A percentile compares a stretch with the other conserved stretches of the same genome.
phyloP scores from a whole-genome alignment of 2,329 filamentous ascomycete species.

The Pezicula radicicola region DNA sequence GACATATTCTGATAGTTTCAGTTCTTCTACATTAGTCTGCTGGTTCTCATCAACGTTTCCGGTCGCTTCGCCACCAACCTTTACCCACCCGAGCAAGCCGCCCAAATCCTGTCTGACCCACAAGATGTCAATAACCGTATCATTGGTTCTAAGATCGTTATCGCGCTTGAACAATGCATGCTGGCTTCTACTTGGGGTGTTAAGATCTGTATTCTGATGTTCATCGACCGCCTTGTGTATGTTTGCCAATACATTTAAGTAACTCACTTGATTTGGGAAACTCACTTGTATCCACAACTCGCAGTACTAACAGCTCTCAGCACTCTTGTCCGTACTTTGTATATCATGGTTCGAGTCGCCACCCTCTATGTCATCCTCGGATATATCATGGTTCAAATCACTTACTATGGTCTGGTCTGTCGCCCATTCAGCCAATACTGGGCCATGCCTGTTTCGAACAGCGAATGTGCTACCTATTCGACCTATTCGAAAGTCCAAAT shows the following conservation, averaged over 20 bases:
- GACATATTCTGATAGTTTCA: constrained; percentile 12
- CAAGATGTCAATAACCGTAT: constrained; percentile 39
- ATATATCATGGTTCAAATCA: constrained; percentile 33
- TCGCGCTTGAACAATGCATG: constrained; percentile 47
- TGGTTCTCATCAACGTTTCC: constrained; percentile 34
- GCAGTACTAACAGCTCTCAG: constrained; percentile 2
- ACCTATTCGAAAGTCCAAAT: constrained; percentile 56
- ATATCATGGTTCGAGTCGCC: constrained; percentile 41
- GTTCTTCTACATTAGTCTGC: constrained; percentile 31
- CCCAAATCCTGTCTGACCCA: constrained; percentile 28
- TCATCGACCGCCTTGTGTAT: constrained; percentile 27
- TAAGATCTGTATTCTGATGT: constrained; percentile 50
- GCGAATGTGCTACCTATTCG: constrained; percentile 53
- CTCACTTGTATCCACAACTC: not conserved
- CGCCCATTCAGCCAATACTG: constrained; percentile 53
- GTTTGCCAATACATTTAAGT: not conserved
- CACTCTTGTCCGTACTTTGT: constrained; percentile 7
- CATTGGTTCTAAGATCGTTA: constrained; percentile 44
- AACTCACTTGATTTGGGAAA: too few relatives aligned
- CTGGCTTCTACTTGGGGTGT: constrained; percentile 46
- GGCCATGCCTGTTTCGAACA: constrained; percentile 47
- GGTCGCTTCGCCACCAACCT: constrained; percentile 34
- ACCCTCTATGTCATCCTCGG: constrained; percentile 43
- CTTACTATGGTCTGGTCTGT: constrained; percentile 41
- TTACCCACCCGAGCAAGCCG: constrained; percentile 31